Evolutionary conservation across 495 filamentous ascomycete genomes (phyloP).

Genomic region (Penicillium cinerascens): DNA sequence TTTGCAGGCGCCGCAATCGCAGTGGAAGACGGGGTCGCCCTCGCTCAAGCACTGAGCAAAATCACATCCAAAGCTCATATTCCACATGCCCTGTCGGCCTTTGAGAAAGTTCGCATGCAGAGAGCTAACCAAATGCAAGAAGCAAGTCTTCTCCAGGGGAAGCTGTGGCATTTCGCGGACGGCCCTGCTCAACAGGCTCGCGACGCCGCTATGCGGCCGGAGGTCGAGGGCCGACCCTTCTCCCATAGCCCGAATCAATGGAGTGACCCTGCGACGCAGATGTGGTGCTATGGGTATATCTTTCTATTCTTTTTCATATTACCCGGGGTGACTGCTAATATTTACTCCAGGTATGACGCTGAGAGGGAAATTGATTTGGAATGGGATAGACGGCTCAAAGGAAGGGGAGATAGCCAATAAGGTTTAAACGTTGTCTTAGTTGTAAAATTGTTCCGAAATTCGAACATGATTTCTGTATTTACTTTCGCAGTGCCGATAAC

Average conservation of each 20-base stretch:
- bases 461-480: too few relatives aligned
- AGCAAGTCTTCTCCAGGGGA: conserved; percentile 26
- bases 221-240: conserved; percentile 14
- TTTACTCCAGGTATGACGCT: conserved; percentile 29
- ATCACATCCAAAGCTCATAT: conserved; percentile 10
- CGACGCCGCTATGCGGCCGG: conserved; percentile 36
- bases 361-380: conserved; percentile 26
- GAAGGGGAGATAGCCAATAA: too few relatives aligned
- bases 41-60: conserved; percentile 17
- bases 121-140: conserved; percentile 26
- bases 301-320: not conserved
- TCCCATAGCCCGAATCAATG: conserved; percentile 40
- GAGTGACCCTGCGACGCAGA: conserved; percentile 39
- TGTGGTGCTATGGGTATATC: conserved; percentile 35
- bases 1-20: conserved; percentile 38
- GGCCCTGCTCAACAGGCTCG: conserved; percentile 36
- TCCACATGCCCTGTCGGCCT: conserved; percentile 14
- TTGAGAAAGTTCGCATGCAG: conserved; percentile 21
- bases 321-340: not conserved
- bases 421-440: too few relatives aligned
- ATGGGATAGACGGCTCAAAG: conserved; percentile 1
- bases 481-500: too few relatives aligned
- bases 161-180: conserved; percentile 44
- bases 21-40: conserved; percentile 34
- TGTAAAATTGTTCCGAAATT: too few relatives aligned